A percentile compares a stretch with the other conserved stretches of the same genome.
Conservation (phyloP, 208 protist species). For the Trypanosoma cruzi region DNA sequence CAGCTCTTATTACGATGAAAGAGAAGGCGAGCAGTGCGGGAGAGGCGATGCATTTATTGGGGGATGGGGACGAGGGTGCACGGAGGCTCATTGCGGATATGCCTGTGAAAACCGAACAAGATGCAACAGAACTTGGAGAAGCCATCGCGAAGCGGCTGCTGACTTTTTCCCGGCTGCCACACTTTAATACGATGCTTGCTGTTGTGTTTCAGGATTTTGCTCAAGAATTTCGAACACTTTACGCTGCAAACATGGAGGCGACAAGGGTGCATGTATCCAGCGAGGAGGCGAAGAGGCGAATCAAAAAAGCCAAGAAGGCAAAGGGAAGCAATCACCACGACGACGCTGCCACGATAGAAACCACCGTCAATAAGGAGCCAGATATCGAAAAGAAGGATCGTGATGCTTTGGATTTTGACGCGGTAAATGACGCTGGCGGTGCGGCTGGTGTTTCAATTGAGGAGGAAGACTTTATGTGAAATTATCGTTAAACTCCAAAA, state of each 20-base stretch:
- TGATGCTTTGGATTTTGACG: slow-evolving; percentile 43
- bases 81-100: slow-evolving; percentile 48
- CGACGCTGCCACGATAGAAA: neutral
- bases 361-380: neutral
- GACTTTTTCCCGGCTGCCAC: slow-evolving; percentile 31
- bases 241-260: slow-evolving; percentile 44
- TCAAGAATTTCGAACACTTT: slow-evolving; percentile 42
- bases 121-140: slow-evolving; percentile 44
- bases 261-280: slow-evolving; percentile 44
- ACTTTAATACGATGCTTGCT: slow-evolving; percentile 54
- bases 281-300: slow-evolving; percentile 31
- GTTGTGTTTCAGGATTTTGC: slow-evolving; percentile 56
- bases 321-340: slow-evolving; percentile 28
- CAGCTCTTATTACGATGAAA: slow-evolving; percentile 52
- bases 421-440: slow-evolving; percentile 48
- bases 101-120: slow-evolving; percentile 33
- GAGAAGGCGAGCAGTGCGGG: slow-evolving; percentile 56
- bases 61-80: slow-evolving; percentile 17
- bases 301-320: slow-evolving; percentile 44
- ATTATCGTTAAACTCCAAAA: neutral
- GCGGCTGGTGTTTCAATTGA: slow-evolving; percentile 30
- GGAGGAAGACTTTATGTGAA: slow-evolving; percentile 28
- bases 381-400: slow-evolving; percentile 2
- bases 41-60: slow-evolving; percentile 39
- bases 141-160: slow-evolving; percentile 64